phyloP scores from a whole-genome alignment of 2,329 filamentous ascomycete genomes.

The Diplocarpon rosae region DNA sequence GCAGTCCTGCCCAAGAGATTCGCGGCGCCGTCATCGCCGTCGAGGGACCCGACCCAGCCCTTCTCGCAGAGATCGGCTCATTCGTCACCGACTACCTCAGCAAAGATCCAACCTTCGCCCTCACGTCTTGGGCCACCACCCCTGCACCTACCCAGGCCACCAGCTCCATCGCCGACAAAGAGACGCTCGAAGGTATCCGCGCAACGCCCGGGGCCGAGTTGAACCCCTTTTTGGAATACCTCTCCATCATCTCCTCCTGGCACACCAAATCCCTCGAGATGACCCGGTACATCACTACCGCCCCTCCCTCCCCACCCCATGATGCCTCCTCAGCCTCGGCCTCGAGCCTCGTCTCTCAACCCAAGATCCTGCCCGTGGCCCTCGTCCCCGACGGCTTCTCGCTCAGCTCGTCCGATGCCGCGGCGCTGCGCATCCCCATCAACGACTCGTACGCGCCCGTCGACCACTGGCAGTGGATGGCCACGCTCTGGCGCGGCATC shows the following conservation, averaged over 20 bases:
- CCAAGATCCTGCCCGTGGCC: constrained; percentile 50
- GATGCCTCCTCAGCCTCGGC: constrained; percentile 4
- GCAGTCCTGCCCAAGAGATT: constrained; percentile 30
- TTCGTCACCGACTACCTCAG: constrained; percentile 38
- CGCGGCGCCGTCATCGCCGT: constrained; percentile 77
- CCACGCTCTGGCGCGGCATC: constrained; percentile 81
- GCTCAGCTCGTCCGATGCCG: constrained; percentile 65
- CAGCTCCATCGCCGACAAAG: too few relatives aligned
- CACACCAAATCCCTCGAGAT: constrained; percentile 66
- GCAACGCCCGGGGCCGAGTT: constrained; percentile 3
- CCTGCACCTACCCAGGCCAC: too few relatives aligned
- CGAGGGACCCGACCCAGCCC: constrained; percentile 55
- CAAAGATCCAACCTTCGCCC: constrained; percentile 20
- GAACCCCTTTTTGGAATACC: constrained; percentile 46
- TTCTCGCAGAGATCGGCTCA: constrained; percentile 46
- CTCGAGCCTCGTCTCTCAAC: constrained; percentile 15
- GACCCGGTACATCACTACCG: constrained; percentile 40
- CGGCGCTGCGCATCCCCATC: constrained; percentile 63
- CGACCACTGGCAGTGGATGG: constrained; percentile 98
- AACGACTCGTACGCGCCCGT: constrained; percentile 65
- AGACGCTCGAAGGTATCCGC: too few relatives aligned
- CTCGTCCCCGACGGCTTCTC: constrained; percentile 71
- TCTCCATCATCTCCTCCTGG: constrained; percentile 61
- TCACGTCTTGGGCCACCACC: constrained; percentile 21
- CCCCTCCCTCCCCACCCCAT: constrained; percentile 4